phyloP scores from a whole-genome alignment of 768 basidiomycete species.

The Lactifluus volemus region DNA sequence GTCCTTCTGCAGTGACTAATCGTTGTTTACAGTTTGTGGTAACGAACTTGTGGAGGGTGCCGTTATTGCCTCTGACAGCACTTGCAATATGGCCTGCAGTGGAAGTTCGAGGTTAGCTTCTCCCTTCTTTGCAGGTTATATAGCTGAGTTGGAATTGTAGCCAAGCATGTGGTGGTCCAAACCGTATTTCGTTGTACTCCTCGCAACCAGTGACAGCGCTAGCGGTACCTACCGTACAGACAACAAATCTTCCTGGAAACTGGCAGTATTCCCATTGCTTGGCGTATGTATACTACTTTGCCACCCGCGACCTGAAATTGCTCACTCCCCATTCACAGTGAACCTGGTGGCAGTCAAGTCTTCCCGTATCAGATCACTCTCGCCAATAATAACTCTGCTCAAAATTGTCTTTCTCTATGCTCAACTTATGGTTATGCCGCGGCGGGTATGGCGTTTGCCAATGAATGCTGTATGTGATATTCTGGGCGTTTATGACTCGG shows the following conservation, averaged over 20 bases:
- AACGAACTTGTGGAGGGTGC: slow-evolving; percentile 56
- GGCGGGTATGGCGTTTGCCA: slow-evolving; percentile 58
- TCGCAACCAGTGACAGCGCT: slow-evolving; percentile 41
- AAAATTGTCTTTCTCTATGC: slow-evolving; percentile 60
- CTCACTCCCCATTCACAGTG: slow-evolving; percentile 36
- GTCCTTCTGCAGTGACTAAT: background rate
- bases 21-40: slow-evolving; percentile 50
- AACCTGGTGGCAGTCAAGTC: slow-evolving; percentile 36
- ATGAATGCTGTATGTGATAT: slow-evolving; percentile 60
- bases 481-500: background rate
- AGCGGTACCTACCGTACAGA: slow-evolving; percentile 51
- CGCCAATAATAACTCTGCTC: slow-evolving; percentile 53
- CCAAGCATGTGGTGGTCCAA: slow-evolving; percentile 65
- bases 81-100: slow-evolving; percentile 68
- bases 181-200: slow-evolving; percentile 63
- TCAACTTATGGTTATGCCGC: slow-evolving; percentile 63
- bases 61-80: slow-evolving; percentile 34
- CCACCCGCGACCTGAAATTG: slow-evolving; percentile 20
- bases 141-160: slow-evolving; percentile 26
- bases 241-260: slow-evolving; percentile 48
- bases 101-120: slow-evolving; percentile 53
- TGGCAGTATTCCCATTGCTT: slow-evolving; percentile 65
- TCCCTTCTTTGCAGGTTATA: background rate
- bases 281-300: slow-evolving; percentile 29
- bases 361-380: slow-evolving; percentile 56